Evolutionary conservation across 495 filamentous ascomycete species (phyloP), one percentile per base, ranked within the genome.

Genomic region (Emericellopsis terricola): DNA sequence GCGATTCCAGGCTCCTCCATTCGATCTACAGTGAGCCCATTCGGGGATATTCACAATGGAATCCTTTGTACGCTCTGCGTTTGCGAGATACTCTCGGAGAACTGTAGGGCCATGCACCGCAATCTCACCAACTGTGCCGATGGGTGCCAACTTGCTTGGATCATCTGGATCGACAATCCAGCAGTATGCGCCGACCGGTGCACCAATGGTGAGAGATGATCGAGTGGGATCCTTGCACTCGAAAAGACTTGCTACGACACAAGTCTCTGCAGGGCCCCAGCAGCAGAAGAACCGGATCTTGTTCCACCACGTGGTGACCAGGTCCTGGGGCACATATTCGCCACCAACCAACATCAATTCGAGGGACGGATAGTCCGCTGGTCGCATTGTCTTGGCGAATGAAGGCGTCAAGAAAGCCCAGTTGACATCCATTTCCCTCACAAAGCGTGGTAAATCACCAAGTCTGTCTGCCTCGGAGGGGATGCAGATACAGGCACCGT

Each of bases 51-150:
- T 46, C 27, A 76, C 63, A 35, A 73, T 73, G 0, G 44, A 49
- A 1, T 46, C 32, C 9, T 39, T 43, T 0, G 57, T 77, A 38
- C 59, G 49, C 8, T 49, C 52, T 4, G 50, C 46, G 7, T 63
- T 49, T 20, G 50, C 42, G 6, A 75, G 46, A 38, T 76, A 76
- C 0, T 58, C 59, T 0, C 50, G 44, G 4, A 53, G 61, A 11
- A 76, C 46, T 16, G 63, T 50, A 1, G 71, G 65, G 0, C 73
- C 73, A 50, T 76, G 70, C n/a, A 81, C 53, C 3, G 68, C 42
- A 15, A 78, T 42, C 44, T 80, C 75, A 23, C 75, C 75, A 21
- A 71, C 50, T 3, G 52, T 49, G 13, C 75, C 75, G 7, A 77
- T 48, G 0, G 72, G 68, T 14, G 67, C 55, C 11, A 81, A 56